phyloP scores from a whole-genome alignment of 768 basidiomycete genomes.

The Cystofilobasidium bisporidii region DNA sequence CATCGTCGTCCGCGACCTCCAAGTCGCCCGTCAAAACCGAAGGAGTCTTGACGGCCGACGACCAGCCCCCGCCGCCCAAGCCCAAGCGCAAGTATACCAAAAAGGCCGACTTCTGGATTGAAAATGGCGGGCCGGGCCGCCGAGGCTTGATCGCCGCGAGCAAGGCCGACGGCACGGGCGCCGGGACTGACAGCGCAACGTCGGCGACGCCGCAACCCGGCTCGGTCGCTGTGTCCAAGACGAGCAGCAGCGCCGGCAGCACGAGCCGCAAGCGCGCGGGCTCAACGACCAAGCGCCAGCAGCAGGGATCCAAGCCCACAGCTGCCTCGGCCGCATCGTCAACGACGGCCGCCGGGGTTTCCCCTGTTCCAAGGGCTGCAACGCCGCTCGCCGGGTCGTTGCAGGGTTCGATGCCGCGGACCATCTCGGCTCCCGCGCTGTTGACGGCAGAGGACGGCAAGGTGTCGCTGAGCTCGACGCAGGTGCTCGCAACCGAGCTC shows the following conservation, averaged over 20 bases:
- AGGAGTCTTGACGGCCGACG: too few species aligned
- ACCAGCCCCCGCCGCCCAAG: conserved; percentile 12
- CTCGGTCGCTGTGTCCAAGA: too few species aligned
- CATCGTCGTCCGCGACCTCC: too few species aligned
- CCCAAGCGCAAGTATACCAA: conserved; percentile 21
- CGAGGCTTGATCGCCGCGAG: background rate
- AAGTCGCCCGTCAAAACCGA: background rate
- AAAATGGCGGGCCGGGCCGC: conserved; percentile 16
- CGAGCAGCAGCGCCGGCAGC: background rate
- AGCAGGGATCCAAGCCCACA: background rate
- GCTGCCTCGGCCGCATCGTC: background rate
- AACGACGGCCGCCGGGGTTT: background rate
- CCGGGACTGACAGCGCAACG: background rate
- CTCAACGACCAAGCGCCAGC: background rate
- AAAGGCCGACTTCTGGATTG: conserved; percentile 21
- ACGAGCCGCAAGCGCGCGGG: background rate
- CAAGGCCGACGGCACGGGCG: background rate
- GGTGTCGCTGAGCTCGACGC: conserved; percentile 10
- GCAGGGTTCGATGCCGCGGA: conserved; percentile 15
- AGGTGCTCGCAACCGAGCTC: conserved; percentile 22
- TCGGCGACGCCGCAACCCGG: background rate
- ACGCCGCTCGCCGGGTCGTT: background rate
- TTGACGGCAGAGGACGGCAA: conserved; percentile 13
- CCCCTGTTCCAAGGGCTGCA: background rate
- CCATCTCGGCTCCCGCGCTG: conserved; percentile 22